Evolutionary conservation across 352 stramenopile genomes (phyloP).

Genomic region (Phytophthora cactorum): DNA sequence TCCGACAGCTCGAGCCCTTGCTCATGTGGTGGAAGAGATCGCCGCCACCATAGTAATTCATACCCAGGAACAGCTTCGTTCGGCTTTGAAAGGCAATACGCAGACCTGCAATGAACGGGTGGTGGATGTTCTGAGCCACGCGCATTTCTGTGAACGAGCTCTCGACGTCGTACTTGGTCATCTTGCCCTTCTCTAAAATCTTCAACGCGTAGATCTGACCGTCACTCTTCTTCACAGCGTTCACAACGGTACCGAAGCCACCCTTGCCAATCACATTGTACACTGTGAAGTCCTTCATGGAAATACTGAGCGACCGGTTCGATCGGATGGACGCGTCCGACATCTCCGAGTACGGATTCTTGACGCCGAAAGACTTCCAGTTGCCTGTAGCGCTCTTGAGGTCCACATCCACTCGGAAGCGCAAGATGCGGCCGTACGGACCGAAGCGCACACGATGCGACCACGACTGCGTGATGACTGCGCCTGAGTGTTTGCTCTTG

Average conservation of each 20-base stretch:
- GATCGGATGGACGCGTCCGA: conserved; percentile 81
- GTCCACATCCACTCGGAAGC: conserved; percentile 82
- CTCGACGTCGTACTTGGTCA: conserved; percentile 92
- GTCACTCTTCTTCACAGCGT: conserved; percentile 90
- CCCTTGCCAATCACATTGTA: conserved; percentile 92
- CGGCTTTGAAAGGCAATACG: conserved; percentile 89
- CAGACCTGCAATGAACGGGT: conserved; percentile 87
- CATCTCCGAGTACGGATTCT: conserved; percentile 84
- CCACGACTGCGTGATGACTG: conserved; percentile 78
- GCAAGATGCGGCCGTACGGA: conserved; percentile 82
- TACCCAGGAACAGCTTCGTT: conserved; percentile 87
- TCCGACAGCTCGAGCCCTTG: conserved; percentile 86
- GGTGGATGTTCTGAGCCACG: conserved; percentile 89
- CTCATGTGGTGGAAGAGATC: conserved; percentile 92
- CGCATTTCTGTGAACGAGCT: conserved; percentile 91
- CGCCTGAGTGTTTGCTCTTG: conserved; percentile 78
- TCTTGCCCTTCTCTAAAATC: conserved; percentile 90
- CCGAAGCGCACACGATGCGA: conserved; percentile 81
- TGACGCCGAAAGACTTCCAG: conserved; percentile 83
- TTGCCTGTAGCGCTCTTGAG: conserved; percentile 68
- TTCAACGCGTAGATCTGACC: conserved; percentile 92
- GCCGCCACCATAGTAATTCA: conserved; percentile 89
- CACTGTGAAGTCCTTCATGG: conserved; percentile 90
- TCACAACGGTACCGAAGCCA: conserved; percentile 90
- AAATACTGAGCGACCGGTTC: conserved; percentile 87